These are phyloP conservation scores for Dothiorella sarmentorum DNA, from an alignment of 2,329 filamentous ascomycete genomes.

Conservation along the genomic window DNA sequence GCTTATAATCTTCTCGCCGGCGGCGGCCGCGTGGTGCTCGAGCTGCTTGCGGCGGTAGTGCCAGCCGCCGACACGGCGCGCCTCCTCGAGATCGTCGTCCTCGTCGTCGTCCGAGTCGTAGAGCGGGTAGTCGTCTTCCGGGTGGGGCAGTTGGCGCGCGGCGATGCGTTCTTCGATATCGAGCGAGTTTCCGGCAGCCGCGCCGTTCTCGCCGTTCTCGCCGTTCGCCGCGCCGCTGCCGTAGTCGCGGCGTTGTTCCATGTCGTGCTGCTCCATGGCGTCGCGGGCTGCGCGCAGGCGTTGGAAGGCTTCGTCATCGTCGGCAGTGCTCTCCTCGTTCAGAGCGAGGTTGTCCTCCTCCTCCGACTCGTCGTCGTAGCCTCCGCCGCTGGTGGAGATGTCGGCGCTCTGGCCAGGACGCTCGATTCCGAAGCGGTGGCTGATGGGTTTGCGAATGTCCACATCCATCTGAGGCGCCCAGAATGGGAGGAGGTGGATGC, in stretches of 20 bases:
- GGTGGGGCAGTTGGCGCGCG: constrained; percentile 53
- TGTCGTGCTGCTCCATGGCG: constrained; percentile 49
- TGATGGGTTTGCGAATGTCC: constrained; percentile 90
- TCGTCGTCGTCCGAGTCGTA: constrained; percentile 91
- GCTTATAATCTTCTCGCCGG: constrained; percentile 33
- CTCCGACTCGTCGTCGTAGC: constrained; percentile 71
- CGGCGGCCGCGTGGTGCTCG: constrained; percentile 48
- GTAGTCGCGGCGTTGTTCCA: constrained; percentile 48
- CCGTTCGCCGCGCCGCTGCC: constrained; percentile 33
- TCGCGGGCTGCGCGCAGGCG: constrained; percentile 51
- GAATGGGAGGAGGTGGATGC: constrained; percentile 87
- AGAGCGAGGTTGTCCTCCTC: constrained; percentile 48
- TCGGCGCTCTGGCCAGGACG: constrained; percentile 71
- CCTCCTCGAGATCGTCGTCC: constrained; percentile 70
- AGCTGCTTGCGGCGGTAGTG: constrained; percentile 62
- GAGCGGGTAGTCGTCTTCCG: constrained; percentile 71
- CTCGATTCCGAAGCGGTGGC: constrained; percentile 86
- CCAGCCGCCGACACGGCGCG: constrained; percentile 71
- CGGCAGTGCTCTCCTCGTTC: constrained; percentile 30
- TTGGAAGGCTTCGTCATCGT: constrained; percentile 44
- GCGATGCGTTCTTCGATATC: constrained; percentile 84
- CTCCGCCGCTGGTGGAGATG: constrained; percentile 72
- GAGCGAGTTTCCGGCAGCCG: constrained; percentile 42
- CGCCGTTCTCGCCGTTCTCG: constrained; percentile 29
- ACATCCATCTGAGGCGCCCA: constrained; percentile 99